Percentiles rank a stretch among this genome's conserved stretches.
Evolutionary conservation across 2,329 filamentous ascomycete genomes (phyloP).

Genomic region (Penicillium glabrum): DNA sequence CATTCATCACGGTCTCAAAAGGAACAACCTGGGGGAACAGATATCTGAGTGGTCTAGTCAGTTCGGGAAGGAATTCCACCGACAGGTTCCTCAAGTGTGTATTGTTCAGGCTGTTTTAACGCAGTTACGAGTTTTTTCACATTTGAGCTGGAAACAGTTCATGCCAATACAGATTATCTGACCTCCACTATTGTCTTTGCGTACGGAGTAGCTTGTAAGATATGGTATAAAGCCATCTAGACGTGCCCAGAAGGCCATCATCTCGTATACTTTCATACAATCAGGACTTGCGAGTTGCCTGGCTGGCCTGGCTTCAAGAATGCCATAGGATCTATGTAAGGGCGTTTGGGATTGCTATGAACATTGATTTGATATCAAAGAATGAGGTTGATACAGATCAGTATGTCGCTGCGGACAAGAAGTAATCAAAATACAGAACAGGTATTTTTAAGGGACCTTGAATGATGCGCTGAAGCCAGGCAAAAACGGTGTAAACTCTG

Average conservation of each 20-base stretch:
- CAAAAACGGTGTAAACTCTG: neutral
- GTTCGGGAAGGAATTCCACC: conserved; percentile 29
- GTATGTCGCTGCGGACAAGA: neutral
- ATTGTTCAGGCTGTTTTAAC: conserved; percentile 34
- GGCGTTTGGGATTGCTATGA: neutral
- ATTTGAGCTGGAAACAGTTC: conserved; percentile 33
- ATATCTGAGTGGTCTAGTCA: conserved; percentile 33
- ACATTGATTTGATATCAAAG: neutral
- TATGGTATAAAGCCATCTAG: neutral
- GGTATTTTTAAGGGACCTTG: neutral
- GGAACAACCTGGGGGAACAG: conserved; percentile 67
- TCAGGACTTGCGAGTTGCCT: too few species aligned
- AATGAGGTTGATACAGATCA: neutral
- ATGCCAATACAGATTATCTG: conserved; percentile 38
- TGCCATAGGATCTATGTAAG: neutral
- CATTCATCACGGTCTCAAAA: conserved; percentile 30
- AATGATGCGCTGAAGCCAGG: neutral
- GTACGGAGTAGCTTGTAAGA: conserved; percentile 10
- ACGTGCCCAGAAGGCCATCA: neutral
- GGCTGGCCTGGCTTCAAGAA: too few species aligned
- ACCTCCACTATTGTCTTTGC: conserved; percentile 22
- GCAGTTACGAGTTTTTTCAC: conserved; percentile 39
- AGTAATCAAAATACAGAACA: neutral
- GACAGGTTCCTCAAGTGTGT: conserved; percentile 29
- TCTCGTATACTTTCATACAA: neutral